These are phyloP conservation scores for Chalaropsis thielavioides DNA, from an alignment of 2,329 filamentous ascomycete species.

Conservation along the genomic window DNA sequence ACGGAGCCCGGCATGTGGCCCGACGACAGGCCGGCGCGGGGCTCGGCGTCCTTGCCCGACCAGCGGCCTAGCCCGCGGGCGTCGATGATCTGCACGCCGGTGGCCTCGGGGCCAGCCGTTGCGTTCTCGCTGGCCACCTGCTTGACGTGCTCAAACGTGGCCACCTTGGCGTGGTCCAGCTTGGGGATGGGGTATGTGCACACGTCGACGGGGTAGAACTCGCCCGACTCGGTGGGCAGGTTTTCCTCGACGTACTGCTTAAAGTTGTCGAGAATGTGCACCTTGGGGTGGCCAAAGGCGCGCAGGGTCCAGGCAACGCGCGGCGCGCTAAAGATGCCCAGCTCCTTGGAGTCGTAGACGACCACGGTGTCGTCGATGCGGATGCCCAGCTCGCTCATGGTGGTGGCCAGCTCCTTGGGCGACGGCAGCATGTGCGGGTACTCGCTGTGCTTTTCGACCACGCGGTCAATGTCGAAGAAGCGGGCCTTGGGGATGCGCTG, in stretches of 20 bases:
- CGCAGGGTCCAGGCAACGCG: conserved; percentile 86
- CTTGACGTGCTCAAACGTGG: conserved; percentile 68
- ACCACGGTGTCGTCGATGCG: conserved; percentile 77
- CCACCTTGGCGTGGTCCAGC: conserved; percentile 49
- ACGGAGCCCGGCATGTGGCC: conserved; percentile 86
- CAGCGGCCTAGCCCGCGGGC: conserved; percentile 69
- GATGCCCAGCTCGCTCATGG: conserved; percentile 82
- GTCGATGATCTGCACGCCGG: conserved; percentile 79
- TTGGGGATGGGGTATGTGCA: conserved; percentile 50
- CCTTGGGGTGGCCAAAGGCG: conserved; percentile 75
- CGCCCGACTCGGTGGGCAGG: conserved; percentile 66
- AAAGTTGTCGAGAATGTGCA: conserved; percentile 93
- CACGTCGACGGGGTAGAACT: conserved; percentile 52
- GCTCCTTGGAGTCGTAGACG: conserved; percentile 82
- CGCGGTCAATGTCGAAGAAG: conserved; percentile 90
- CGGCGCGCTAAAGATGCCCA: conserved; percentile 88
- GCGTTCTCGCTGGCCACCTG: conserved; percentile 61
- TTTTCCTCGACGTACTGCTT: conserved; percentile 80
- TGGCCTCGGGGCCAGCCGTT: conserved; percentile 67
- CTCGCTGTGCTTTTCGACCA: conserved; percentile 73
- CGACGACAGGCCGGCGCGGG: conserved; percentile 68
- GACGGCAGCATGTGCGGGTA: conserved; percentile 95
- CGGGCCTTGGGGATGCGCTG: conserved; percentile 76
- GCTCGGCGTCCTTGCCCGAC: conserved; percentile 71
- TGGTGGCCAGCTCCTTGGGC: conserved; percentile 63